These are phyloP conservation scores for Dactylella cylindrospora DNA, from an alignment of 2,329 filamentous ascomycete species.

Conservation along the genomic window DNA sequence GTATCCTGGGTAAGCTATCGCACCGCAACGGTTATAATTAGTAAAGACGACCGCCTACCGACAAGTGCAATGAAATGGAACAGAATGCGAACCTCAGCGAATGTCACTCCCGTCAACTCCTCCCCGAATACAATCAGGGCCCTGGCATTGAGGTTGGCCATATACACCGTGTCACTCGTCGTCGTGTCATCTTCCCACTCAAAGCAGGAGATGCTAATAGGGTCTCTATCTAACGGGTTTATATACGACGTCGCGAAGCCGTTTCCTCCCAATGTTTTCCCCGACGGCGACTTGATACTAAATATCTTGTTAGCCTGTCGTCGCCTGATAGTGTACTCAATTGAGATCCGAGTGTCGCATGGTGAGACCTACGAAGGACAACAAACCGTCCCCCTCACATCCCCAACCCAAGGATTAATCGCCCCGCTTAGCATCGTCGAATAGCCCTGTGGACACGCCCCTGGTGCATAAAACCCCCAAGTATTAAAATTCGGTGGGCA, in stretches of 20 bases:
- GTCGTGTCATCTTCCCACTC: conserved; percentile 5
- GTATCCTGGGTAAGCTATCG: background rate
- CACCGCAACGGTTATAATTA: background rate
- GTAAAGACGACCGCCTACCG: background rate
- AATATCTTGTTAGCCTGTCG: background rate
- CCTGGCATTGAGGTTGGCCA: conserved; percentile 30
- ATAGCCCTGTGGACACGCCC: conserved; percentile 27
- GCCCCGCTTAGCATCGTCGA: conserved; percentile 4
- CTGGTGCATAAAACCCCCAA: conserved; percentile 36
- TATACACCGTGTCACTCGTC: conserved; percentile 2
- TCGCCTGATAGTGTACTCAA: background rate
- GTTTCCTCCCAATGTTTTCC: background rate
- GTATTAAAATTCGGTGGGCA: conserved; percentile 35
- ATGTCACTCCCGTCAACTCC: conserved; percentile 9
- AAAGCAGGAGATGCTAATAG: conserved; percentile 33
- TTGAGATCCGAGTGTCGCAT: background rate
- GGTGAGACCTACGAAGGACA: conserved; percentile 28
- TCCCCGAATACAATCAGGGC: conserved; percentile 28
- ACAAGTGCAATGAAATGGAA: background rate
- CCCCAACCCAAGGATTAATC: conserved; percentile 34
- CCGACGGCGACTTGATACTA: conserved; percentile 13
- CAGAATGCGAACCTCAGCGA: background rate
- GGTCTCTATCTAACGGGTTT: conserved; percentile 14
- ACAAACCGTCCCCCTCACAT: conserved; percentile 29
- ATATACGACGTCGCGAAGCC: conserved; percentile 14